These are phyloP conservation scores for Tulasnella sp. DNA, from an alignment of 768 basidiomycete genomes.

Conservation along the genomic window DNA sequence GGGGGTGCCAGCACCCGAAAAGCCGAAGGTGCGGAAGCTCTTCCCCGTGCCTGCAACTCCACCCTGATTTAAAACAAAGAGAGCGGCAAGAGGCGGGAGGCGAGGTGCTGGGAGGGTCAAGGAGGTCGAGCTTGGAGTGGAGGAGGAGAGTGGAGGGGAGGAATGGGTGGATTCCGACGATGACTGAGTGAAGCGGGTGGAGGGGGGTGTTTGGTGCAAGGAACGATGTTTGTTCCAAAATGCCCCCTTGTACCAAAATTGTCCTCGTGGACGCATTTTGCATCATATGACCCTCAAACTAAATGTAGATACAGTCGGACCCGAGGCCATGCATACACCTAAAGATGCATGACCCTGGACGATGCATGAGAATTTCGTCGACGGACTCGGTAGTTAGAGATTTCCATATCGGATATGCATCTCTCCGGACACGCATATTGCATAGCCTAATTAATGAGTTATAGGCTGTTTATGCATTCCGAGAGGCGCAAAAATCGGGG, in stretches of 20 bases:
- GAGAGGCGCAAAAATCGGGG: too few species aligned
- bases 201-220: not conserved
- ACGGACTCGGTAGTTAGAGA: too few species aligned
- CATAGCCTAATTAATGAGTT: too few species aligned
- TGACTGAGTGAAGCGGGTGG: not conserved
- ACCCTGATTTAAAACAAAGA: not conserved
- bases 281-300: too few species aligned
- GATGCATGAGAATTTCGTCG: too few species aligned
- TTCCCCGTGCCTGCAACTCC: not conserved
- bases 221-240: not conserved
- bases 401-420: too few species aligned
- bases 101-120: not conserved
- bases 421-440: too few species aligned
- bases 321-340: too few species aligned
- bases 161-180: not conserved
- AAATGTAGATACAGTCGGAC: too few species aligned
- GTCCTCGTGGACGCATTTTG: too few species aligned
- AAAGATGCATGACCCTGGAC: too few species aligned
- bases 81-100: not conserved
- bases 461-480: too few species aligned
- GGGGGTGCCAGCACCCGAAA: not conserved
- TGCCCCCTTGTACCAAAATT: not conserved
- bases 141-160: not conserved
- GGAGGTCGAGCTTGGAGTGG: not conserved
- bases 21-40: slow-evolving; percentile 5